Base-by-base conservation (phyloP, 495 filamentous ascomycete genomes). In the Penicillium chermesinum region DNA sequence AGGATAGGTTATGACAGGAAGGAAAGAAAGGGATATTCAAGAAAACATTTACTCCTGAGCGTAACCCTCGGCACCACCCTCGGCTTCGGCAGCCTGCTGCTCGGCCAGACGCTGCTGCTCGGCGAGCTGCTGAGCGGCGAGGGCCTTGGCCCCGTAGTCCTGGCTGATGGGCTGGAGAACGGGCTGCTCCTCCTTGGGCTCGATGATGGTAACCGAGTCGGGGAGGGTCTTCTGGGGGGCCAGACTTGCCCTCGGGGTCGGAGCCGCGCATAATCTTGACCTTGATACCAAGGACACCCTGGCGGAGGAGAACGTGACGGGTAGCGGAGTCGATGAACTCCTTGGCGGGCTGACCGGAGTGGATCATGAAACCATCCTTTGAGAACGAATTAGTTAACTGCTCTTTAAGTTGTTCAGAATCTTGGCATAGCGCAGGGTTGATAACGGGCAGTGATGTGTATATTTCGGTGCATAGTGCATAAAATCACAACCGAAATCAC, bases 201-300 rank as follows among this genome's bases (percentile, higher is more conserved):
- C 94, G 74, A 96, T 95, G 77, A 98, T 89, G 66, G 90, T 96
- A 70, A 98, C 93, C 69, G 89, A 87, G 75, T 98, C 93, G 55
- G 93, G 93, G 48, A 98, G 85, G 57, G 90, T 85, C 81, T 97
- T 96, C 74, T 88, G 85, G 53, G 91, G n/a, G 89, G 57, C 94
- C 94, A 64, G 86, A 80, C 84, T 98, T 98, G 82, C 91, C 91
- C 78, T 98, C 93, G 66, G 94, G 93, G 78, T 98, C 93, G 65
- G 87, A 93, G 66, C 94, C 94, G 72, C 93, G 93, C 93, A 98
- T 98, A 79, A 98, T 98, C 90, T 98, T 98, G 70, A 98, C 93
- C 82, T 98, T 98, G 83, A 98, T 97, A 77, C 93, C 93, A 49
- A 98, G 82, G 57, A 98, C 93, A 85, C 93, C 93, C 80, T 98